A percentile compares a stretch with the other conserved stretches of the same genome.
Evolutionary conservation across 768 basidiomycete genomes (phyloP).

Genomic region (Lepiota venenata): DNA sequence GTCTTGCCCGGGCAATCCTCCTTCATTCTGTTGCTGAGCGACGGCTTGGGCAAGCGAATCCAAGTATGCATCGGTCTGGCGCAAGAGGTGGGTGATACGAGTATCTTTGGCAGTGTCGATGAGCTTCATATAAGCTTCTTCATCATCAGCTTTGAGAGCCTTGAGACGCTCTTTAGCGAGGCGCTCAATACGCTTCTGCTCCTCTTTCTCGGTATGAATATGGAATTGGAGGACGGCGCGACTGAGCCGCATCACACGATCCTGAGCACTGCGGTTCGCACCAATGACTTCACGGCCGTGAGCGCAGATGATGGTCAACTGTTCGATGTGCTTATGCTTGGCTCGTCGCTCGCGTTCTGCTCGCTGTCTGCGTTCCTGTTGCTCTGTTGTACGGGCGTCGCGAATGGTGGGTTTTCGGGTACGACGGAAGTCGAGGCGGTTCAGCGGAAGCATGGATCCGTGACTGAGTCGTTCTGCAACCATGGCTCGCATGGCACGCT

Average conservation of each 20-base stretch:
- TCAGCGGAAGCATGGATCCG: constrained; percentile 84
- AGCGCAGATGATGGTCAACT: constrained; percentile 79
- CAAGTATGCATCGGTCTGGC: constrained; percentile 93
- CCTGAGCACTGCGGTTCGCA: constrained; percentile 61
- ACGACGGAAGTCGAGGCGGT: constrained; percentile 88
- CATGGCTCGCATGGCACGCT: constrained; percentile 80
- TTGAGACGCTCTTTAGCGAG: constrained; percentile 97
- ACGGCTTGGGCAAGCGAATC: constrained; percentile 95
- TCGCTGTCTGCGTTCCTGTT: constrained; percentile 87
- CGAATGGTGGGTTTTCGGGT: constrained; percentile 82
- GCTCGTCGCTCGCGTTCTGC: constrained; percentile 90
- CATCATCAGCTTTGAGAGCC: constrained; percentile 96
- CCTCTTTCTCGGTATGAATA: constrained; percentile 91
- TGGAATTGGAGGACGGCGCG: constrained; percentile 84
- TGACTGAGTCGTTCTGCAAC: constrained; percentile 87
- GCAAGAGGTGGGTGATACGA: constrained; percentile 92
- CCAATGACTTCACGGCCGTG: constrained; percentile 77
- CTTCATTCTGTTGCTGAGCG: constrained; percentile 84
- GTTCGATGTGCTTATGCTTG: constrained; percentile 95
- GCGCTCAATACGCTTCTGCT: constrained; percentile 94
- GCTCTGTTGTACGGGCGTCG: constrained; percentile 87
- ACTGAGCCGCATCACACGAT: constrained; percentile 71
- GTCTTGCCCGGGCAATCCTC: constrained; percentile 38
- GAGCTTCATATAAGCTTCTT: constrained; percentile 99
- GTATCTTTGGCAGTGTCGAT: constrained; percentile 99